Evolutionary conservation across 176 grass and related monocot genomes (phyloP).

Genomic region (Metroxylon sagu): DNA sequence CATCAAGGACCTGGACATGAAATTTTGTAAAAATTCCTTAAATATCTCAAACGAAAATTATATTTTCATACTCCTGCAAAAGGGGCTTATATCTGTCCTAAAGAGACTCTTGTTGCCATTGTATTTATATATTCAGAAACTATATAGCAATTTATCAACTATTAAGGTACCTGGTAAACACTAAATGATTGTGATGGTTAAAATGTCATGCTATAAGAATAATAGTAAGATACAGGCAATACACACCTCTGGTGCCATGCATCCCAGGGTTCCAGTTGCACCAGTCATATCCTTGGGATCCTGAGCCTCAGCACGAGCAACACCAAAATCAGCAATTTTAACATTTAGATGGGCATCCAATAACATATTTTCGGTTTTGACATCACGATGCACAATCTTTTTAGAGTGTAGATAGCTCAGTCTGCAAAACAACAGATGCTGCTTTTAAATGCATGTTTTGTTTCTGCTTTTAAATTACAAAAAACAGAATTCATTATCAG

Average conservation of each 20-base stretch:
- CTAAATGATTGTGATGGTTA: too few species aligned
- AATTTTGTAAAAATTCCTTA: too few species aligned
- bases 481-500: conserved; percentile 36
- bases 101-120: too few species aligned
- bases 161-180: too few species aligned
- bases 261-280: conserved; percentile 70
- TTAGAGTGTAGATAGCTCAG: conserved; percentile 73
- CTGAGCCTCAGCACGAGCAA: conserved; percentile 69
- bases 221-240: not conserved
- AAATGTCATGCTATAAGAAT: not conserved
- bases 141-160: too few species aligned
- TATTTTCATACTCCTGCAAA: not conserved
- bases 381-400: conserved; percentile 79
- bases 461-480: conserved; percentile 14
- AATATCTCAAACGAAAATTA: too few species aligned
- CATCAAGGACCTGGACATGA: conserved; percentile 40
- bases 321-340: conserved; percentile 88
- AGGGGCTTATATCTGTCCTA: not conserved
- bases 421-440: conserved; percentile 4
- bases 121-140: too few species aligned
- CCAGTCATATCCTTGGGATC: conserved; percentile 56
- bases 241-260: conserved; percentile 83
- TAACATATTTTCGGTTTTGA: conserved; percentile 94
- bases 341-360: conserved; percentile 45
- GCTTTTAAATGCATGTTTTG: too few species aligned